Conservation (phyloP, 495 filamentous ascomycete species). For the Aspergillus hancockii region DNA sequence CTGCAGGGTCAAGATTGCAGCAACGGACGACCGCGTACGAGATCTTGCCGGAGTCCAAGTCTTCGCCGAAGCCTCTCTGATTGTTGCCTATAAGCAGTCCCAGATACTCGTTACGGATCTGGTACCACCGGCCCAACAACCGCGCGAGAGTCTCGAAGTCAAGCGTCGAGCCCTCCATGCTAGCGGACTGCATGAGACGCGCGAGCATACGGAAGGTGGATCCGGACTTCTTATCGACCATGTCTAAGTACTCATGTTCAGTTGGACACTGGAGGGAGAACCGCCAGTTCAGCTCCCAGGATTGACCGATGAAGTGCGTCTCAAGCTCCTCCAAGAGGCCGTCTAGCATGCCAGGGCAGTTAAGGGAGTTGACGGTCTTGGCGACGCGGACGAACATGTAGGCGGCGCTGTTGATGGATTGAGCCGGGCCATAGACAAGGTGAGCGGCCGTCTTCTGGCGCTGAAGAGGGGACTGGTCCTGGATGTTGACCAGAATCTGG, state of each 20-base stretch:
- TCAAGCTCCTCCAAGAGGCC: conserved; percentile 22
- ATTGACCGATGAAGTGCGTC: conserved; percentile 29
- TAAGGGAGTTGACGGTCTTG: conserved; percentile 16
- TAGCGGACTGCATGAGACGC: conserved; percentile 27
- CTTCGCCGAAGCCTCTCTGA: conserved; percentile 25
- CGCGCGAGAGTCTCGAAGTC: conserved; percentile 21
- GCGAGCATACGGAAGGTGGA: conserved; percentile 28
- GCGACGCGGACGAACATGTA: conserved; percentile 46
- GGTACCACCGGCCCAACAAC: conserved; percentile 31
- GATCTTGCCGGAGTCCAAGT: conserved; percentile 36
- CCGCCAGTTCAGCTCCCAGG: conserved; percentile 32
- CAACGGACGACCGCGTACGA: conserved; percentile 29
- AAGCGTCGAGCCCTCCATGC: conserved; percentile 12
- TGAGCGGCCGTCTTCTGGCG: conserved; percentile 31
- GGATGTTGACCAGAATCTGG: conserved; percentile 33
- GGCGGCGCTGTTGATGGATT: conserved; percentile 53
- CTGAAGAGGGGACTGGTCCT: conserved; percentile 34
- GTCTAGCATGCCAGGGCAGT: conserved; percentile 17
- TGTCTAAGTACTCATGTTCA: conserved; percentile 27
- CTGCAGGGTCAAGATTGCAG: conserved; percentile 12
- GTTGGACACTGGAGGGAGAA: conserved; percentile 21
- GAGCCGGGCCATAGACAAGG: conserved; percentile 32
- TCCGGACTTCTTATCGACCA: conserved; percentile 33
- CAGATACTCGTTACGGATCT: conserved; percentile 38
- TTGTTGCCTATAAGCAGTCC: conserved; percentile 22